Conservation (phyloP, 768 basidiomycete species). For the Tricholoma sp. region DNA sequence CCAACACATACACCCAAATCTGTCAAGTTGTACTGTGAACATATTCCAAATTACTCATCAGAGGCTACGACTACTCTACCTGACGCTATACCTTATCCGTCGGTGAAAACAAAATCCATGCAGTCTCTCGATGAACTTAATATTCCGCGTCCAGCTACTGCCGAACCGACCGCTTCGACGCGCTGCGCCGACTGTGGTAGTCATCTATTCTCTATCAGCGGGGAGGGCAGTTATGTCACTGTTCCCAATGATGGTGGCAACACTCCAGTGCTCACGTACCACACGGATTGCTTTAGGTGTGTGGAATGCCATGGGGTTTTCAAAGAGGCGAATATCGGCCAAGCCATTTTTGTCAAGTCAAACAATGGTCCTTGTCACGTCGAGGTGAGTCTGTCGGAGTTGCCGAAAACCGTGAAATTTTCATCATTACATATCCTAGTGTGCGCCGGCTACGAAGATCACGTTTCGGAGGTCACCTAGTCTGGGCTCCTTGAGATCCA, state of each 20-base stretch:
- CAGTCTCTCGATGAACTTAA: conserved; percentile 11
- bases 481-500: conserved; percentile 15
- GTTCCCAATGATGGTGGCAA: conserved; percentile 52
- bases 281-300: conserved; percentile 75
- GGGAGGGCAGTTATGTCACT: conserved; percentile 65
- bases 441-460: conserved; percentile 39
- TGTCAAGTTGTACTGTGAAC: neutral
- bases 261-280: conserved; percentile 56
- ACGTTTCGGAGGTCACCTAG: conserved; percentile 30
- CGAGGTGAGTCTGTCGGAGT: conserved; percentile 31
- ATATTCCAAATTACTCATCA: neutral
- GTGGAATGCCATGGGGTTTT: conserved; percentile 59
- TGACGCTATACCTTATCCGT: neutral
- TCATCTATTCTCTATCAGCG: conserved; percentile 50
- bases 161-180: conserved; percentile 27
- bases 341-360: conserved; percentile 67
- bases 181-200: conserved; percentile 58
- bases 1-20: conserved; percentile 29
- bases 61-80: neutral
- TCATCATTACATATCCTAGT: conserved; percentile 24
- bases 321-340: conserved; percentile 53
- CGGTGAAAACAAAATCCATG: neutral
- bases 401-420: neutral
- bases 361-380: conserved; percentile 66
- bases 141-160: neutral